A percentile compares a stretch with the other conserved stretches of the same genome.
Evolutionary conservation across 169 alveolate species (phyloP).

Genomic region (Cryptosporidium canis): DNA sequence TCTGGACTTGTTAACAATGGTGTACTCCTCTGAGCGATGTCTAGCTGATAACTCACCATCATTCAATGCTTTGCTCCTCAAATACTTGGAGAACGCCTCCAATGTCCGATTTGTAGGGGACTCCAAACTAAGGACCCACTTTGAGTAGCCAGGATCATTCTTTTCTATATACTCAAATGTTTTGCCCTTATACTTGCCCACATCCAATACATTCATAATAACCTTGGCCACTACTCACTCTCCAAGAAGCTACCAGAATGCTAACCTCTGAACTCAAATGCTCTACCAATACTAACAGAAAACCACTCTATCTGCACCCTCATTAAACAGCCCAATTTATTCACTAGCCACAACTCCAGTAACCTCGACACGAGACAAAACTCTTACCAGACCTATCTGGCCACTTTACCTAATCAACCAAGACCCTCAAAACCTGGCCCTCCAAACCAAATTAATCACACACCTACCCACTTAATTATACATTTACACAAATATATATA

Average conservation of each 20-base stretch:
- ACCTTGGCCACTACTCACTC: background rate
- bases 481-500: too few relatives aligned
- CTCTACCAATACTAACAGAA: too few relatives aligned
- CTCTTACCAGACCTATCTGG: too few relatives aligned
- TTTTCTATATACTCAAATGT: conserved; percentile 48
- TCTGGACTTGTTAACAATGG: background rate
- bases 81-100: conserved; percentile 40
- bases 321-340: too few relatives aligned
- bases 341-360: too few relatives aligned
- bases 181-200: conserved; percentile 61
- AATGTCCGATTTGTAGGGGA: conserved; percentile 45
- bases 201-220: conserved; percentile 59
- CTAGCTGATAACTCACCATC: background rate
- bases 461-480: too few relatives aligned
- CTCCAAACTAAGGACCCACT: conserved; percentile 59
- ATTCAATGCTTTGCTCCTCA: conserved; percentile 1
- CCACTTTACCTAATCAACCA: too few relatives aligned
- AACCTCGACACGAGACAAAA: too few relatives aligned
- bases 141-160: conserved; percentile 70
- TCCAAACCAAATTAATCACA: too few relatives aligned
- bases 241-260: background rate
- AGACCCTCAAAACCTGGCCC: too few relatives aligned
- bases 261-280: background rate
- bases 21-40: background rate
- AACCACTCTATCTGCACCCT: too few relatives aligned